A percentile compares a stretch with the other conserved stretches of the same genome.
phyloP scores from a whole-genome alignment of 257 asterid species.

The Nicotiana paniculata region DNA sequence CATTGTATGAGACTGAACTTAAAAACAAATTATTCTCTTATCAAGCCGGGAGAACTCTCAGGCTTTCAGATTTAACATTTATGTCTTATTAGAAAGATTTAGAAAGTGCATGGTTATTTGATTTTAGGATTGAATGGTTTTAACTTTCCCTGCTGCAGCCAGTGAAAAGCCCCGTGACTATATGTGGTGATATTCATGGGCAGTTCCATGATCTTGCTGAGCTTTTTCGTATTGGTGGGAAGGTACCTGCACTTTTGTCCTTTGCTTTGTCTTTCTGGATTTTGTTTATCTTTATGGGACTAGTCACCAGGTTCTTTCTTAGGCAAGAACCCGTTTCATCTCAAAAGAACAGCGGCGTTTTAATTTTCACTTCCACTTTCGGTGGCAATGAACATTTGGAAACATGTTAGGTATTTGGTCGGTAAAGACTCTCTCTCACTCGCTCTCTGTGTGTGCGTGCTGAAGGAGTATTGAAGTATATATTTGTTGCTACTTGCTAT shows the following conservation, averaged over 20 bases:
- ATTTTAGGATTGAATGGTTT: background rate
- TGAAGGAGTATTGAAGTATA: background rate
- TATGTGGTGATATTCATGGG: conserved; percentile 87
- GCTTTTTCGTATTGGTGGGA: conserved; percentile 83
- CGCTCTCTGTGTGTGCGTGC: background rate
- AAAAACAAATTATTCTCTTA: background rate
- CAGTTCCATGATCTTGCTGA: conserved; percentile 89
- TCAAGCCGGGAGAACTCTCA: background rate
- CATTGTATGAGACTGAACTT: background rate
- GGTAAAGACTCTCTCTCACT: background rate
- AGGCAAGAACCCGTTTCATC: background rate
- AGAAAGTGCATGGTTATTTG: background rate
- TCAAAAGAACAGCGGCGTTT: background rate
- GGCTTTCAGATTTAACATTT: background rate
- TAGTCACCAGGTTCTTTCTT: background rate
- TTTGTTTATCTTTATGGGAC: background rate
- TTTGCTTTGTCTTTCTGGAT: background rate
- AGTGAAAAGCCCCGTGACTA: conserved; percentile 84
- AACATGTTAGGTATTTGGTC: background rate
- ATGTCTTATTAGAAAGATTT: background rate
- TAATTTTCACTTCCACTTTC: background rate
- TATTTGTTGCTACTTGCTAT: background rate
- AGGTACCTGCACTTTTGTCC: conserved; percentile 27
- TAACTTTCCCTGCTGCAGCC: conserved; percentile 46
- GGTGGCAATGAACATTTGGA: background rate